A percentile compares a stretch with the other conserved stretches of the same genome.
Conservation (phyloP, 2,329 filamentous ascomycete species). For the Pseudocercospora musae region DNA sequence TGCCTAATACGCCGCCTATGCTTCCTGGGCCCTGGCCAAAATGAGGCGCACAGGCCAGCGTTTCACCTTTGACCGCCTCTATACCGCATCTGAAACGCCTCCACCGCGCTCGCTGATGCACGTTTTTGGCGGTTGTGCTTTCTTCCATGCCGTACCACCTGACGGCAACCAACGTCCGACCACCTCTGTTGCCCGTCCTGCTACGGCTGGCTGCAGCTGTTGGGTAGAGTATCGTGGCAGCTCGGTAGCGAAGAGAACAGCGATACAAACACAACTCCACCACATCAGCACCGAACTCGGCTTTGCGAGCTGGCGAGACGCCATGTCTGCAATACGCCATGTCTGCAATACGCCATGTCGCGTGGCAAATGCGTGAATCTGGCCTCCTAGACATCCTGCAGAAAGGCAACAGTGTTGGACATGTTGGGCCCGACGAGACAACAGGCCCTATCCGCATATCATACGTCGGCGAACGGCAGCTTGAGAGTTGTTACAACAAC, state of each 20-base stretch:
- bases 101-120: conserved; percentile 2
- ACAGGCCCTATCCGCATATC: conserved; percentile 49
- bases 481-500: conserved; percentile 1
- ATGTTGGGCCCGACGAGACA: conserved; percentile 37
- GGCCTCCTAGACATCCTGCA: conserved; percentile 50
- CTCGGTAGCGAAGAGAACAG: conserved; percentile 10
- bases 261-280: too few species aligned
- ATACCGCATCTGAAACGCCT: conserved; percentile 8
- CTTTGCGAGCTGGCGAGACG: conserved; percentile 43
- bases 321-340: conserved; percentile 46
- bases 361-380: conserved; percentile 42
- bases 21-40: not conserved
- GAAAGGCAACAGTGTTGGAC: conserved; percentile 42
- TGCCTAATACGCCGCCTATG: too few species aligned
- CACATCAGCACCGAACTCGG: conserved; percentile 29
- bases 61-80: conserved; percentile 15
- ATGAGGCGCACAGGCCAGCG: conserved; percentile 14
- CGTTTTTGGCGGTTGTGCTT: conserved; percentile 6
- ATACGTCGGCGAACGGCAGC: conserved; percentile 27
- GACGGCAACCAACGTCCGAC: not conserved
- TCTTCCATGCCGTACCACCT: conserved; percentile 2
- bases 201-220: conserved; percentile 9
- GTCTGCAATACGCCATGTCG: conserved; percentile 39
- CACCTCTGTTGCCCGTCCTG: not conserved
- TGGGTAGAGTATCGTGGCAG: conserved; percentile 3